phyloP scores from a whole-genome alignment of 306 rosid species.

The Sindora glabra region DNA sequence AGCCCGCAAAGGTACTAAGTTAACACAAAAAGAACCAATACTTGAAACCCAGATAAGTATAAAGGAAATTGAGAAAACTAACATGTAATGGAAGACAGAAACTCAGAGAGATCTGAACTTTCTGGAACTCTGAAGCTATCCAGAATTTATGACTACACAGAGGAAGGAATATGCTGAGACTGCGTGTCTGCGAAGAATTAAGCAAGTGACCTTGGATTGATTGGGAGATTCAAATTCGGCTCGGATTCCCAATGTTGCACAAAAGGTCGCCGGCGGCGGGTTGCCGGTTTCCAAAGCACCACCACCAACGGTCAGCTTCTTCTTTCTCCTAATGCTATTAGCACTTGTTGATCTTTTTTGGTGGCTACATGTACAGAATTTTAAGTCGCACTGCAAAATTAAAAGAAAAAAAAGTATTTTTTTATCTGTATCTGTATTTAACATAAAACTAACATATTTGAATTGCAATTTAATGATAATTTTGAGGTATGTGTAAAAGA shows the following conservation, averaged over 20 bases:
- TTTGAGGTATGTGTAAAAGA: no score
- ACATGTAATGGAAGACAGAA: constrained; percentile 26
- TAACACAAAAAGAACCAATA: constrained; percentile 7
- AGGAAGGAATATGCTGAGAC: constrained; percentile 1
- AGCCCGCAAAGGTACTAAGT: constrained; percentile 9
- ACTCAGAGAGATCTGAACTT: constrained; percentile 35
- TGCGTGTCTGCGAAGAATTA: constrained; percentile 1
- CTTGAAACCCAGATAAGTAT: not conserved
- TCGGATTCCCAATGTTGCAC: constrained; percentile 32
- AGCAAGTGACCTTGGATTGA: constrained; percentile 10
- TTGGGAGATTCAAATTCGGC: constrained; percentile 17
- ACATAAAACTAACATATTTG: no score
- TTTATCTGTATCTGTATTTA: no score
- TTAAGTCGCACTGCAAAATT: no score
- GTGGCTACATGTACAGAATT: no score
- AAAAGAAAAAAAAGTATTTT: no score
- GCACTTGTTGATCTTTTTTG: not conserved
- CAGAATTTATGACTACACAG: not conserved
- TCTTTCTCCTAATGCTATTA: not conserved
- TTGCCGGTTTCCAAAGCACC: constrained; percentile 1
- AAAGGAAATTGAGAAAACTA: constrained; percentile 14
- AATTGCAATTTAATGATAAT: no score
- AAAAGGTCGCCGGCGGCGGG: constrained; percentile 11
- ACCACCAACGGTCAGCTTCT: constrained; percentile 22
- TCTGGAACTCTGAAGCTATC: constrained; percentile 8